Base-by-base conservation (phyloP, 202 grass and related monocot genomes). In the Panicum hallii region DNA sequence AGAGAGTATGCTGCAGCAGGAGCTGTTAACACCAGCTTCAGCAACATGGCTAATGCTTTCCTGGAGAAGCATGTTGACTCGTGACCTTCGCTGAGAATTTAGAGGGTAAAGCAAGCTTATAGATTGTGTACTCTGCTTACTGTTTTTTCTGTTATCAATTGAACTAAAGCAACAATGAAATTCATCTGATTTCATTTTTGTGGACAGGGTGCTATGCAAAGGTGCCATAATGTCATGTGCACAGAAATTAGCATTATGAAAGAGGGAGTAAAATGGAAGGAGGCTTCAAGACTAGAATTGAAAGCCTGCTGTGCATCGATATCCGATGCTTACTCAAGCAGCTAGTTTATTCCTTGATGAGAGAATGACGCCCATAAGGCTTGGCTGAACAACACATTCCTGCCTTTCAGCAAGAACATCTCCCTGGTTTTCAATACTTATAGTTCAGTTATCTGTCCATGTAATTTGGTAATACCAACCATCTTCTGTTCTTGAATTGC, bases 41-140 rank as follows among this genome's bases (percentile, higher is more conserved):
- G 88, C 84, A 96, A 99, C 91, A 79, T 99, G 70, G 96, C 93
- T 19, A 96, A 87, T 50, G 90, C 91, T 44, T 94, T 99, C 86
- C 77, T 99, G 79, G 90, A 99, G 52, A 91, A 88, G 73, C 91
- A 99, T 62, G 89, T 71, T 68, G 87, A 87, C 62, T 61, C 55
- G 15, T 99, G 87, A 94, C 7, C 30, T 56, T 9, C n/a, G 8
- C 32, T 79, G 44, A 67, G 14, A 84, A 41, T 20, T 47, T 22
- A 80, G 9, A 47, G 20, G 53, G 40, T 72, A 34, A 52, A 72
- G 17, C 67, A 52, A 72, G 17, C 67, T 68, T 72, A 43, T 34
- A 76, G 1, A 14, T 20, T 56, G 42, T 16, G 42, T 16, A 13
- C 58, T 79, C 32, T 79, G 23, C 38, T 11, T 67, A 5, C 8